Base-by-base conservation (phyloP, 345 rosid genomes). In the Gossypioides kirkii region DNA sequence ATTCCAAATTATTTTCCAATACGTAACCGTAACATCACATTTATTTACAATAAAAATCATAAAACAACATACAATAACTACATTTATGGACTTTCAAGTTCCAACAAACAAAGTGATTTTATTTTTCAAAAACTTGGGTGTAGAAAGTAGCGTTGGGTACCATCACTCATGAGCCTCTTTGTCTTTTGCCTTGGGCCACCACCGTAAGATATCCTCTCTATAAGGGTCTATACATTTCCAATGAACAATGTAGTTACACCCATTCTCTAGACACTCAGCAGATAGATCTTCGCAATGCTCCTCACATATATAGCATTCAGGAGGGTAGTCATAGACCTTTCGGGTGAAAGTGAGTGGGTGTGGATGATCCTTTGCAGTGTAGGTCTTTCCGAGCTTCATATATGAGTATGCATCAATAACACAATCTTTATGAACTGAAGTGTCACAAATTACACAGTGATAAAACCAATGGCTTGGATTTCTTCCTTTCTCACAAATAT, bases 161-260 rank as follows among this genome's bases (percentile, higher is more conserved):
- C 9, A 42, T 42, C 45, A 42, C 6, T 42, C 45, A 8, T 8
- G 2, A 42, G 7, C 45, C 45, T 8, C 45, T 42, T 8, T 8
- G 11, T 42, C 11, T 41, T 41, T 7, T 41, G 0, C 8, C 43
- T 41, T 41, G 0, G 3, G 6, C 10, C 1, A 6, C 10, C 0
- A 0, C 11, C 0, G 2, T 10, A 42, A 42, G 10, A 32, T 4
- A 32, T 32, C 0, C 4, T 3, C 4, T 28, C 4, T 28, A 47
- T 47, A 13, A 13, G 52, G 52, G 13, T 47, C 16, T 47, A 13
- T 47, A 13, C 52, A 4, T 11, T 3, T 13, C n/a, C n/a, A 47
- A 4, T 47, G 52, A 47, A 4, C 17, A 47, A 47, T 47, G 3
- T 14, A 47, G 14, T 47, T 47, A 13, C 52, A 47, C 5, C n/a